A percentile compares a stretch with the other conserved stretches of the same genome.
Evolutionary conservation across 1,284 basidiomycete species (phyloP).

Genomic region (Ganoderma meredithae): DNA sequence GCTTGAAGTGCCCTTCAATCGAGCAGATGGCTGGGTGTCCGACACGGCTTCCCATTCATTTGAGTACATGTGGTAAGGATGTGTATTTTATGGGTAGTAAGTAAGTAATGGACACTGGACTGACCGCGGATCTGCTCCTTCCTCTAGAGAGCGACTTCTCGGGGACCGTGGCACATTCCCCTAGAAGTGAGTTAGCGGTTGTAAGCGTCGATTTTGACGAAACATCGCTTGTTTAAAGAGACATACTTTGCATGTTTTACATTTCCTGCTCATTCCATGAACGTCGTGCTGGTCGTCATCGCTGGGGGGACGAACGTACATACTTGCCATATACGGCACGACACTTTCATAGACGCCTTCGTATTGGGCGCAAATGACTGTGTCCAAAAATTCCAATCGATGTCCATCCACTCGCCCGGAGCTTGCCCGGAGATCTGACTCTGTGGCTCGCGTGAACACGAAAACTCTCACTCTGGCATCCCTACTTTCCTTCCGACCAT

Average conservation of each 20-base stretch:
- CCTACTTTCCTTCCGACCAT: conserved; percentile 24
- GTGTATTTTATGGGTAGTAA: too few relatives aligned
- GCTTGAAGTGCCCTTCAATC: too few relatives aligned
- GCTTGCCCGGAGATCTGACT: conserved; percentile 23
- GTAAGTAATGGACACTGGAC: too few relatives aligned
- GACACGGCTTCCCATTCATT: too few relatives aligned
- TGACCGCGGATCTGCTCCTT: too few relatives aligned
- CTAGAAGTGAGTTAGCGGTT: too few relatives aligned
- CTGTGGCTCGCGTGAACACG: background rate
- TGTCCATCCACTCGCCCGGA: conserved; percentile 18
- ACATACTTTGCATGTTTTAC: background rate
- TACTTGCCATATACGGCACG: conserved; percentile 26
- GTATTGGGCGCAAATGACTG: conserved; percentile 20
- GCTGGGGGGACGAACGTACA: conserved; percentile 16
- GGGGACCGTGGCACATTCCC: too few relatives aligned
- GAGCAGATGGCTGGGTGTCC: too few relatives aligned
- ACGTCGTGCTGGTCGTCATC: background rate
- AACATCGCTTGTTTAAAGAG: too few relatives aligned
- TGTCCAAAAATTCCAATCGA: conserved; percentile 34
- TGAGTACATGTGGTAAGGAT: too few relatives aligned
- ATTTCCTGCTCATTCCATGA: background rate
- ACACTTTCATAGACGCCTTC: conserved; percentile 18
- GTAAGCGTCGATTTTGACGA: too few relatives aligned
- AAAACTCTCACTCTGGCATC: conserved; percentile 21
- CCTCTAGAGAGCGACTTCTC: too few relatives aligned